Conservation (phyloP, 257 asterid genomes). For the Sherardia arvensis region DNA sequence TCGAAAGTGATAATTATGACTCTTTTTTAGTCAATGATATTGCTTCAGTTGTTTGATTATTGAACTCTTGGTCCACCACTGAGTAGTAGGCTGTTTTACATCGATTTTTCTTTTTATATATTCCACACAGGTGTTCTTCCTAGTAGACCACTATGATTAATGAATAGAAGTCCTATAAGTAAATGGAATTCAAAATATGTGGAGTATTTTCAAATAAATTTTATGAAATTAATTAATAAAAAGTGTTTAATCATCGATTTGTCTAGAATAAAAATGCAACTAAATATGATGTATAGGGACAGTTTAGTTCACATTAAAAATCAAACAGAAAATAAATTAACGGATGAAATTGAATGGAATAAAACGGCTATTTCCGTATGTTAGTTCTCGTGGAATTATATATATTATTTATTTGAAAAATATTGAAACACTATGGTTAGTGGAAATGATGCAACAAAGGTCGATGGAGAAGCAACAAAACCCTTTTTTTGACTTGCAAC, state of each 20-base stretch:
- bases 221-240: too few species aligned
- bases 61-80: slow-evolving; percentile 8
- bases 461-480: slow-evolving; percentile 16
- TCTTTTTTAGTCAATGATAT: not conserved
- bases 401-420: too few species aligned
- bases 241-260: too few species aligned
- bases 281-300: too few species aligned
- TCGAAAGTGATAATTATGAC: not conserved
- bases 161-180: not conserved
- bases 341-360: not conserved
- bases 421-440: slow-evolving; percentile 4
- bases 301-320: too few species aligned
- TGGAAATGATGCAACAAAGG: slow-evolving; percentile 22
- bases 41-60: not conserved
- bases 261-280: too few species aligned
- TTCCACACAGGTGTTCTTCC: not conserved
- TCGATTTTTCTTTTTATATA: not conserved
- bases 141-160: not conserved
- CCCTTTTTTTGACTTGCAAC: slow-evolving; percentile 25
- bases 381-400: not conserved
- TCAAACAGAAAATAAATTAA: too few species aligned
- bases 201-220: too few species aligned
- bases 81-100: not conserved
- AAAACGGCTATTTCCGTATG: not conserved
- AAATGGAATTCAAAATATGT: not conserved